phyloP scores from a whole-genome alignment of 2,329 filamentous ascomycete genomes.

The Stagonosporopsis tanaceti region DNA sequence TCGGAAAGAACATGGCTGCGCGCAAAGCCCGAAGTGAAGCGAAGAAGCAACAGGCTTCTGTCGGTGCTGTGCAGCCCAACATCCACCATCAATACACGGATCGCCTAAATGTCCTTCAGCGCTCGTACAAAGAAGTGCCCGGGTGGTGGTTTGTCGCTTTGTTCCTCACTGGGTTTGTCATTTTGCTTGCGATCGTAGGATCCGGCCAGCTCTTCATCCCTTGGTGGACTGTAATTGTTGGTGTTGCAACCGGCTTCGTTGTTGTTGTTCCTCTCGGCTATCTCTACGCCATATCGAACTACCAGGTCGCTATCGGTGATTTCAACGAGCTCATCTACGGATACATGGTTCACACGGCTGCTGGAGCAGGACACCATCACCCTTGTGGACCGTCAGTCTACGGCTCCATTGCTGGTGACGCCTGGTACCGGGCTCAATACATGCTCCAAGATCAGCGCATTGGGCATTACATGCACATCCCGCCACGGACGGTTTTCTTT shows the following conservation, averaged over 20 bases:
- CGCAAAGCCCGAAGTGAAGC: constrained; percentile 37
- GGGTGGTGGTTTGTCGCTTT: constrained; percentile 65
- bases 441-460: constrained; percentile 71
- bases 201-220: constrained; percentile 65
- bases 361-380: constrained; percentile 57
- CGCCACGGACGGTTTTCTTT: constrained; percentile 67
- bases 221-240: constrained; percentile 67
- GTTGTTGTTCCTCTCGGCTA: constrained; percentile 66
- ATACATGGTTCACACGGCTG: constrained; percentile 63
- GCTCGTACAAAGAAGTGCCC: constrained; percentile 66
- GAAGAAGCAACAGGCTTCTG: constrained; percentile 38
- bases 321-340: constrained; percentile 69
- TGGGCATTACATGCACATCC: constrained; percentile 70
- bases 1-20: constrained; percentile 48
- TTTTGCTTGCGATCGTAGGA: constrained; percentile 61
- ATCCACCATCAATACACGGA: constrained; percentile 66
- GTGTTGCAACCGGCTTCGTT: constrained; percentile 62
- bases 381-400: constrained; percentile 67
- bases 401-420: constrained; percentile 66
- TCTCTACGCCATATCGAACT: constrained; percentile 68
- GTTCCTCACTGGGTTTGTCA: constrained; percentile 59
- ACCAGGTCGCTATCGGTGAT: constrained; percentile 62
- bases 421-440: constrained; percentile 57
- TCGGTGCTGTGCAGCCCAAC: constrained; percentile 9
- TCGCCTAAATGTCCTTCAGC: constrained; percentile 66